Evolutionary conservation across 495 filamentous ascomycete genomes (phyloP).

Genomic region (Penicillium nucicola): DNA sequence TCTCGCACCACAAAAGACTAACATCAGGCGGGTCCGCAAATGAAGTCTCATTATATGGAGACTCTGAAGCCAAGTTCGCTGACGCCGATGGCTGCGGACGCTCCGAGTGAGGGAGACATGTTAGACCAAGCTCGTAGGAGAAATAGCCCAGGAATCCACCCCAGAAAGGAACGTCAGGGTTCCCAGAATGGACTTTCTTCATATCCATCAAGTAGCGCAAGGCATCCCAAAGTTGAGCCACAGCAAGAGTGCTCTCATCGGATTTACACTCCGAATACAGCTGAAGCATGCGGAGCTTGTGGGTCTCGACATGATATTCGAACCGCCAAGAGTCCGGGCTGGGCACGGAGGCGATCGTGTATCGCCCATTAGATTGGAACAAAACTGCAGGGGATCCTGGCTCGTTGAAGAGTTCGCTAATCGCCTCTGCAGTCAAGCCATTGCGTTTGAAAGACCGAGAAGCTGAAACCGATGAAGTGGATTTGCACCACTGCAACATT

Average conservation of each 20-base stretch:
- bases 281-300: conserved; percentile 24
- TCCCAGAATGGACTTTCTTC: conserved; percentile 41
- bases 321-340: conserved; percentile 41
- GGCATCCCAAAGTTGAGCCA: conserved; percentile 40
- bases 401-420: conserved; percentile 36
- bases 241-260: conserved; percentile 22
- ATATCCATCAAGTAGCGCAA: conserved; percentile 53
- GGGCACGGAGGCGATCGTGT: conserved; percentile 41
- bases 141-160: conserved; percentile 89
- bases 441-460: conserved; percentile 22
- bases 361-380: conserved; percentile 42
- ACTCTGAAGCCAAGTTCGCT: neutral
- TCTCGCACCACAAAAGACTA: conserved; percentile 71
- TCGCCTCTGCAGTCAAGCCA: conserved; percentile 26
- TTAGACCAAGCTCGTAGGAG: conserved; percentile 81
- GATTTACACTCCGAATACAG: conserved; percentile 6
- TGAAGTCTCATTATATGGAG: conserved; percentile 9
- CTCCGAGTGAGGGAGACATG: conserved; percentile 37
- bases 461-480: conserved; percentile 25
- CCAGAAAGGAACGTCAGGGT: conserved; percentile 62
- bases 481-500: conserved; percentile 36
- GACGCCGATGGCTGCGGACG: conserved; percentile 4
- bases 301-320: conserved; percentile 31
- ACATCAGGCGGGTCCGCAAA: conserved; percentile 62
- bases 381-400: conserved; percentile 37